Percentiles rank a stretch among this genome's conserved stretches.
phyloP scores from a whole-genome alignment of 192 early-diverging fungal genomes.

The Entomortierella parvispora region DNA sequence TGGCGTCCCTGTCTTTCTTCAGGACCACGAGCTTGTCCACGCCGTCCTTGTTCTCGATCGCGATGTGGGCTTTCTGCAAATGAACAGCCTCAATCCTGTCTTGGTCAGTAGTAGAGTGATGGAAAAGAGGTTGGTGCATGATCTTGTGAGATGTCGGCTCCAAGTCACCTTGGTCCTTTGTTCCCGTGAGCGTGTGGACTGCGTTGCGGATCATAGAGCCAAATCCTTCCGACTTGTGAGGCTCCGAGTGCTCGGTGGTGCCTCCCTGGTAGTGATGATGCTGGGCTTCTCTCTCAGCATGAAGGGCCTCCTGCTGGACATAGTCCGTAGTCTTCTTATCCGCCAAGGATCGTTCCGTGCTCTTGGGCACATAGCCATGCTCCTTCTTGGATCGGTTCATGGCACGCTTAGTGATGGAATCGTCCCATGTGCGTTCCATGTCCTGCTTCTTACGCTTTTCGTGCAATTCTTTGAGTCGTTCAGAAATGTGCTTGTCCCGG shows the following conservation, averaged over 20 bases:
- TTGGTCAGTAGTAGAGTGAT: not conserved
- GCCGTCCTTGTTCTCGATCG: not conserved
- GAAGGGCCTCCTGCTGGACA: conserved; percentile 4
- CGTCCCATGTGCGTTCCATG: conserved; percentile 25
- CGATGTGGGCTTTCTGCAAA: not conserved
- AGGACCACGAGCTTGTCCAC: not conserved
- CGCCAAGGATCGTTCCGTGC: conserved; percentile 17
- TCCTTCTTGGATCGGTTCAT: conserved; percentile 35
- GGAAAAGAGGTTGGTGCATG: conserved; percentile 2
- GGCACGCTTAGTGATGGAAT: conserved; percentile 48
- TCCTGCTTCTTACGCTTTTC: conserved; percentile 16
- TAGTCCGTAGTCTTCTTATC: not conserved
- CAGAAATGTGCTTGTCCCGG: conserved; percentile 18
- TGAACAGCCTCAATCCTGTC: not conserved
- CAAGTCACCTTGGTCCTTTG: conserved; percentile 17
- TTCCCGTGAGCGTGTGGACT: conserved; percentile 7
- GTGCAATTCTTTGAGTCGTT: conserved; percentile 15
- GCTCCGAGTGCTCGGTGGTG: conserved; percentile 11
- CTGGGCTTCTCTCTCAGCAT: conserved; percentile 17
- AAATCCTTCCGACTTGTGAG: conserved; percentile 23
- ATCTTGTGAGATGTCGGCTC: conserved; percentile 19
- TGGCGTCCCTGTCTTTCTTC: not conserved
- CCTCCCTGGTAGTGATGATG: conserved; percentile 16
- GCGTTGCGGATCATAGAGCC: conserved; percentile 8
- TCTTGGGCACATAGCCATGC: conserved; percentile 33